Conservation (phyloP, 2,329 filamentous ascomycete genomes). For the Fusarium albidum region DNA sequence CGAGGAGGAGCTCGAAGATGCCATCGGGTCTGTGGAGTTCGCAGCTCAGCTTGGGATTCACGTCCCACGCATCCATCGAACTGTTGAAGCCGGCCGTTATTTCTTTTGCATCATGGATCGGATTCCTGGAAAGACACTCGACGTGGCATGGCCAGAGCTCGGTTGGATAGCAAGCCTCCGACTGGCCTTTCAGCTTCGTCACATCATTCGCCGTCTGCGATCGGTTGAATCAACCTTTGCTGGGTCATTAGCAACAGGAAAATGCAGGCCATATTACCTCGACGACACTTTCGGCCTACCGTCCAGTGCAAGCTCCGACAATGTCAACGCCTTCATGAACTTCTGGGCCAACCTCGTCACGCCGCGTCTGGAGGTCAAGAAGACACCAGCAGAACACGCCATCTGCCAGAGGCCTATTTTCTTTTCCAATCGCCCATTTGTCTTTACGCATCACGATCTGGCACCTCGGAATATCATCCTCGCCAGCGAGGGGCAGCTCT, state of each 20-base stretch:
- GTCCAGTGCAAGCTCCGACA: conserved; percentile 2
- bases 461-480: conserved; percentile 30
- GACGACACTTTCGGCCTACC: conserved; percentile 18
- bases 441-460: conserved; percentile 25
- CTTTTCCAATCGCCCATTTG: conserved; percentile 5
- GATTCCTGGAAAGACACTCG: conserved; percentile 10
- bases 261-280: conserved; percentile 19
- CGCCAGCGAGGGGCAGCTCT: conserved; percentile 7
- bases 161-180: conserved; percentile 16
- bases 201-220: conserved; percentile 14
- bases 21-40: conserved; percentile 8
- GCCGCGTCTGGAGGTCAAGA: conserved; percentile 14
- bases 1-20: conserved; percentile 12
- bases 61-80: conserved; percentile 12
- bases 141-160: conserved; percentile 11
- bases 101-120: conserved; percentile 21
- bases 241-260: conserved; percentile 15
- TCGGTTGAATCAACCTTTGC: conserved; percentile 4
- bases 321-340: conserved; percentile 19
- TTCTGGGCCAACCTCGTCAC: conserved; percentile 22
- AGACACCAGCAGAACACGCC: conserved; percentile 11
- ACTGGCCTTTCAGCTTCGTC: conserved; percentile 21
- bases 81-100: not conserved
- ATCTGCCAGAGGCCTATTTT: conserved; percentile 6
- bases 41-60: conserved; percentile 16